Percentiles rank a stretch among this genome's conserved stretches.
Conservation (phyloP, 208 protist species). For the Crithidia sp. region DNA sequence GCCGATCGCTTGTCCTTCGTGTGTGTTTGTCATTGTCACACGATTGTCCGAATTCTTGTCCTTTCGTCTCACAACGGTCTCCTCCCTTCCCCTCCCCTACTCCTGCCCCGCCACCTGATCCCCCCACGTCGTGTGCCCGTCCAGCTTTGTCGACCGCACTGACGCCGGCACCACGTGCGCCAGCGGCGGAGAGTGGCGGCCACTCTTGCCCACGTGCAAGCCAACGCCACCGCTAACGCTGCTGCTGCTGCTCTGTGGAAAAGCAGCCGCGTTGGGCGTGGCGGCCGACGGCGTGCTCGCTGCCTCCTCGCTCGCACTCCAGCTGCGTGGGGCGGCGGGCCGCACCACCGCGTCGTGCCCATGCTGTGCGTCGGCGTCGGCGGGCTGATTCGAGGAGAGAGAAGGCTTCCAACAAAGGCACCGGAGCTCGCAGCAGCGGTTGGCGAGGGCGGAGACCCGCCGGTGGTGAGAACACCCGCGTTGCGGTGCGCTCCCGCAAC, state of each 20-base stretch:
- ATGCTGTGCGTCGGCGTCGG: neutral
- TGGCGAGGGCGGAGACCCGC: neutral
- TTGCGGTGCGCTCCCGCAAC: too few relatives aligned
- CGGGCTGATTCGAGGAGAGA: neutral
- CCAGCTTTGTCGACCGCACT: constrained; percentile 12
- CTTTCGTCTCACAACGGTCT: neutral
- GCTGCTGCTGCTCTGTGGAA: neutral
- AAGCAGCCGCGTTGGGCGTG: neutral
- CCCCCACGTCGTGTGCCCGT: constrained; percentile 6
- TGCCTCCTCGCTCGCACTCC: constrained; percentile 6
- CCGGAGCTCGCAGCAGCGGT: neutral
- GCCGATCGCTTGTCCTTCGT: too few relatives aligned
- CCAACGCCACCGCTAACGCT: neutral
- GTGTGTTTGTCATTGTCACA: neutral
- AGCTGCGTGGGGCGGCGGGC: neutral
- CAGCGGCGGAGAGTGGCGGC: neutral
- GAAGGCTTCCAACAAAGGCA: neutral
- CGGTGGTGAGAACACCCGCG: too few relatives aligned
- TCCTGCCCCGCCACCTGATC: constrained; percentile 1
- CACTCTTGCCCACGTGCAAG: neutral
- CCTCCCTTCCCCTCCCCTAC: neutral
- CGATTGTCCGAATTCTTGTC: neutral
- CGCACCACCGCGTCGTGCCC: neutral
- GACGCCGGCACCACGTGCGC: constrained; percentile 19
- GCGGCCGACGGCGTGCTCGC: neutral